Conservation (phyloP, 1,284 basidiomycete species). For the Sporisorium graminicola region DNA sequence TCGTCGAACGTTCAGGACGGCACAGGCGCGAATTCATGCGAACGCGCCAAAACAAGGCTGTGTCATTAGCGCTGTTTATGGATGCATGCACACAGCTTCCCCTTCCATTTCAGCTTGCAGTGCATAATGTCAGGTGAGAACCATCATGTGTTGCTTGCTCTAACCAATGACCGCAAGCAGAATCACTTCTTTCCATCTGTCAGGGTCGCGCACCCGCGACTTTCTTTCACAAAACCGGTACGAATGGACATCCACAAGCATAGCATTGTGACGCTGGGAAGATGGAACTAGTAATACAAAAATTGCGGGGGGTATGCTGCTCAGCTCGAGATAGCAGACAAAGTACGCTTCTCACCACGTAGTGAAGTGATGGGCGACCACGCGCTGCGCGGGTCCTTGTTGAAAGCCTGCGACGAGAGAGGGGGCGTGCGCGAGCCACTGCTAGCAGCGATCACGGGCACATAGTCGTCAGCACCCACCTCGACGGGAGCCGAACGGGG, state of each 20-base stretch:
- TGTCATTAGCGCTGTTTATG: too few species aligned
- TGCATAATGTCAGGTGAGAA: too few species aligned
- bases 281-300: conserved; percentile 15
- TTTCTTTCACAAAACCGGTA: too few species aligned
- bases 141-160: too few species aligned
- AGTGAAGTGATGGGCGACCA: conserved; percentile 46
- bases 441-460: conserved; percentile 28
- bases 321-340: conserved; percentile 34
- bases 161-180: background rate
- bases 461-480: conserved; percentile 27
- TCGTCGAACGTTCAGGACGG: too few species aligned
- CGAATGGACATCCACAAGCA: too few species aligned
- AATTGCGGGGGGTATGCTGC: background rate
- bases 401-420: conserved; percentile 15
- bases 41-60: too few species aligned
- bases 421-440: conserved; percentile 28
- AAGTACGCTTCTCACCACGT: conserved; percentile 42
- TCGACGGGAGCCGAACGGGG: conserved; percentile 39
- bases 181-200: too few species aligned
- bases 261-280: background rate
- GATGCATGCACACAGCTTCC: too few species aligned
- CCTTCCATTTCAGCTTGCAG: too few species aligned
- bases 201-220: too few species aligned
- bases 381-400: conserved; percentile 35
- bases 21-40: too few species aligned